Evolutionary conservation across 208 protist genomes (phyloP).

Genomic region (Trypanosoma vivax): DNA sequence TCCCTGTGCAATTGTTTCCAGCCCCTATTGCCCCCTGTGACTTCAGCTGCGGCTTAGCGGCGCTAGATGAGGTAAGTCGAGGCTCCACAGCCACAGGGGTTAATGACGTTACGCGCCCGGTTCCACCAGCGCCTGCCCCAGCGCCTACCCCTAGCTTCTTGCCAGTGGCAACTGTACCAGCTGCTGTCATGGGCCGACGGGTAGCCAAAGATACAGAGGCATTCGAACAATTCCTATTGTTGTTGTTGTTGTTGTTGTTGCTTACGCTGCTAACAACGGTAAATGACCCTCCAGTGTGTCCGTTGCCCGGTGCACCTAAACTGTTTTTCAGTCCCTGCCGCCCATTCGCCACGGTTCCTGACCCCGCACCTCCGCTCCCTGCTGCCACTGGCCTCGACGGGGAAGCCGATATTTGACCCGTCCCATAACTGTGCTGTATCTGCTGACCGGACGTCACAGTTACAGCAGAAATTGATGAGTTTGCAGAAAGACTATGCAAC

Average conservation of each 20-base stretch:
- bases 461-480: constrained; percentile 19
- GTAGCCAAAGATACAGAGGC: not conserved
- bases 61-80: not conserved
- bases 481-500: constrained; percentile 13
- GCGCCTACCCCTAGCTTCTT: not conserved
- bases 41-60: not conserved
- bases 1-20: not conserved
- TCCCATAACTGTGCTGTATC: not conserved
- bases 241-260: constrained; percentile 13
- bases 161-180: not conserved
- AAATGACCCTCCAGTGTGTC: not conserved
- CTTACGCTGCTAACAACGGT: not conserved
- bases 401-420: not conserved
- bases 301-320: not conserved
- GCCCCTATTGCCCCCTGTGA: not conserved
- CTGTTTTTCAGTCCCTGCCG: not conserved
- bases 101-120: not conserved
- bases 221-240: not conserved
- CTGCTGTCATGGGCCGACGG: constrained; percentile 4
- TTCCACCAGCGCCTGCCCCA: not conserved
- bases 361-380: too few relatives aligned
- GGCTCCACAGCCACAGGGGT: not conserved
- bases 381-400: constrained; percentile 1
- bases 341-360: not conserved
- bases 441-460: constrained; percentile 1